Evolutionary conservation across 2,329 filamentous ascomycete genomes (phyloP), one percentile per base, ranked within the genome.

Genomic region (Onygena corvina): DNA sequence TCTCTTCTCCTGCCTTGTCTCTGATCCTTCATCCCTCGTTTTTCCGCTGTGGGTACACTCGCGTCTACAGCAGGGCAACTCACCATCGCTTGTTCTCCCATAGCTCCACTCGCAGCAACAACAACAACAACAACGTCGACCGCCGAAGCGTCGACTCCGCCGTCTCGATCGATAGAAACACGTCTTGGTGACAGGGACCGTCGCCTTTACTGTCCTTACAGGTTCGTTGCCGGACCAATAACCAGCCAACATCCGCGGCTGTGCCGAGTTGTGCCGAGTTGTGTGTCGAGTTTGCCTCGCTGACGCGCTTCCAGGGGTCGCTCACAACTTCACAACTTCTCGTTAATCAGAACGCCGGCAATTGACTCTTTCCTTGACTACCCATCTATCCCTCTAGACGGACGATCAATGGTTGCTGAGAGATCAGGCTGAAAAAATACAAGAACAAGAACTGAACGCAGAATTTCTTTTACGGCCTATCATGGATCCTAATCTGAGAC

Each of bases 401-500:
- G 21, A 25, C 23, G 48, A 52, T 55, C 52, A 46, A 54, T 55
- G 52, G 42, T 55, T 55, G 50, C 34, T 50, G 52, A 50, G 50
- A 40, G 23, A 46, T 50, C 29, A 47, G 38, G 27, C 23, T 33
- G 27, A 47, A 16, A 49, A 46, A 46, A 40, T 49, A 53, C 48
- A 35, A 48, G 18, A 9, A 9, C 25, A 12, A 4, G n/a, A 44
- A 9, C 42, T 35, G 8, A n/a, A n/a, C n/a, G n/a, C n/a, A n/a
- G n/a, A n/a, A n/a, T n/a, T n/a, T n/a, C n/a, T n/a, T n/a, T n/a
- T 31, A 34, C 46, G 14, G 8, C 52, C 47, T 57, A 57, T 49
- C 56, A 69, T 69, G 66, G 66, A 69, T 64, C 66, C 66, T 52
- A 64, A 68, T 63, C 63, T 66, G 47, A 63, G 66, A 60, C 64